A percentile compares a stretch with the other conserved stretches of the same genome.
These are phyloP conservation scores for Phaeoacremonium minimum DNA, from an alignment of 2,329 filamentous ascomycete species.

Conservation along the genomic window DNA sequence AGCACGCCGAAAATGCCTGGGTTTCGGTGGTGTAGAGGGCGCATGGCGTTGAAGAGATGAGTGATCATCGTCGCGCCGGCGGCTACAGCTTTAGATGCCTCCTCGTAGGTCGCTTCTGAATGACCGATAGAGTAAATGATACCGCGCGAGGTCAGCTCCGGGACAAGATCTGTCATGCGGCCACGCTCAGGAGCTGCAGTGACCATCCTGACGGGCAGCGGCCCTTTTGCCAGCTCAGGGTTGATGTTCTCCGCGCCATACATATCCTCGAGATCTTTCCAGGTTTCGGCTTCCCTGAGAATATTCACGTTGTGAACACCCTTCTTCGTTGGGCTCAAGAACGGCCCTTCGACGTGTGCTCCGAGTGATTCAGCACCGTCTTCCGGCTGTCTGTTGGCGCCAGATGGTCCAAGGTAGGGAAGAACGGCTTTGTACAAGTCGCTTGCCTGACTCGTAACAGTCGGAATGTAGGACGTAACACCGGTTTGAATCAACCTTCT, in stretches of 20 bases:
- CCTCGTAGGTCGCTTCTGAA: conserved; percentile 81
- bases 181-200: conserved; percentile 82
- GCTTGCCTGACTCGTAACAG: conserved; percentile 73
- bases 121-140: conserved; percentile 82
- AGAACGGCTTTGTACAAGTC: conserved; percentile 74
- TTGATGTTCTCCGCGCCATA: conserved; percentile 70
- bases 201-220: conserved; percentile 66
- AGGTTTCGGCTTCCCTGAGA: conserved; percentile 58
- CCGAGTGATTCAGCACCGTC: conserved; percentile 84
- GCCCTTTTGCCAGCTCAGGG: conserved; percentile 24
- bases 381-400: conserved; percentile 49
- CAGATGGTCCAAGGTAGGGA: conserved; percentile 72
- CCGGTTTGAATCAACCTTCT: conserved; percentile 67
- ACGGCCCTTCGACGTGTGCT: conserved; percentile 88
- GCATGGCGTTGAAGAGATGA: conserved; percentile 92
- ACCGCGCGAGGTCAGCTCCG: conserved; percentile 56
- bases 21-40: conserved; percentile 83
- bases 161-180: conserved; percentile 64
- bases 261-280: conserved; percentile 63
- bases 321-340: conserved; percentile 77
- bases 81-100: conserved; percentile 67
- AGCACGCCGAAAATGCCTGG: conserved; percentile 86
- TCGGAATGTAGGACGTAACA: conserved; percentile 81
- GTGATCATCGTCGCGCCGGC: conserved; percentile 85
- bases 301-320: conserved; percentile 78